Conservation (phyloP, 2,329 filamentous ascomycete species). For the Fusarium sp. region DNA sequence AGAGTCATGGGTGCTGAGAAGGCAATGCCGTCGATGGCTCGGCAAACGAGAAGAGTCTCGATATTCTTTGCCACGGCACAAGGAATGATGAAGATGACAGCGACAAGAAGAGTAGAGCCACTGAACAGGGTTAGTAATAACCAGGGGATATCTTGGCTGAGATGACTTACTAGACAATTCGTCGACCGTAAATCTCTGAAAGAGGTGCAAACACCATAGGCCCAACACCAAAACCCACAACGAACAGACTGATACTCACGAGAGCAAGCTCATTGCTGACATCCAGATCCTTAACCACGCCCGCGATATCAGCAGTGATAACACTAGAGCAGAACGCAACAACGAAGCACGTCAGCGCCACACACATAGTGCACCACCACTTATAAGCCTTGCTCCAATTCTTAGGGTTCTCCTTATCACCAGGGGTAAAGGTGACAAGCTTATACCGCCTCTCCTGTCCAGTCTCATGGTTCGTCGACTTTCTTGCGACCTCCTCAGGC, state of each 20-base stretch:
- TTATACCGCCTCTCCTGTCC: constrained; percentile 50
- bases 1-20: constrained; percentile 89
- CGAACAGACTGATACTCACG: constrained; percentile 78
- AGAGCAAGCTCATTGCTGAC: constrained; percentile 78
- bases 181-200: constrained; percentile 78
- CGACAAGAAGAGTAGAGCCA: constrained; percentile 70
- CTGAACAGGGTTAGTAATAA: constrained; percentile 31
- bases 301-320: constrained; percentile 78
- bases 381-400: constrained; percentile 83
- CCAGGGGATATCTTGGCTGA: neutral
- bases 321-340: constrained; percentile 77
- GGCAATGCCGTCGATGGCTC: constrained; percentile 82
- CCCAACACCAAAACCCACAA: constrained; percentile 82
- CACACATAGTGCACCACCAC: constrained; percentile 88
- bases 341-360: constrained; percentile 79
- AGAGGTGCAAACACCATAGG: constrained; percentile 84
- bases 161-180: constrained; percentile 69
- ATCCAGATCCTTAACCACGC: constrained; percentile 69
- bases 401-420: constrained; percentile 83
- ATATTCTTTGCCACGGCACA: constrained; percentile 82
- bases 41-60: constrained; percentile 77
- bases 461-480: constrained; percentile 14
- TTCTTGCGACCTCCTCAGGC: constrained; percentile 38
- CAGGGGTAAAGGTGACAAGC: constrained; percentile 71
- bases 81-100: constrained; percentile 82